Base-by-base conservation (phyloP, 768 basidiomycete genomes). In the Mrakia blollopis region DNA sequence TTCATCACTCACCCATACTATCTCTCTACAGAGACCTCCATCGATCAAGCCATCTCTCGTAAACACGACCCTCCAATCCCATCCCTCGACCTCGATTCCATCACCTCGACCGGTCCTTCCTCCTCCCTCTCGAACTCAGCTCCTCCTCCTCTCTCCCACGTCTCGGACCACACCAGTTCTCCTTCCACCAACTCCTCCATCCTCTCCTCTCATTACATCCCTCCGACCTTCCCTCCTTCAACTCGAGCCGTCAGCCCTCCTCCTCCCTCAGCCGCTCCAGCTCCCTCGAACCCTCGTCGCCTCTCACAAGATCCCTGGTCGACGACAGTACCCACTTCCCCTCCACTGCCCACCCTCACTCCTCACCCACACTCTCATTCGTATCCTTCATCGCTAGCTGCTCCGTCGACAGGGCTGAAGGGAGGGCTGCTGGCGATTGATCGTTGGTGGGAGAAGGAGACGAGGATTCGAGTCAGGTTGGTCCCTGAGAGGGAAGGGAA, bases 391-490 rank as follows among this genome's bases (percentile, higher is more conserved):
- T 91, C 83, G 88, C 93, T 63, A 91, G 90, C 86, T 87, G 93
- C 50, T 91, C 92, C 30, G 87, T 88, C 10, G 77, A 65, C 78
- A 78, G 30, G 80, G 80, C 37, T 70, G 67, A 60, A 61, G 61
- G n/a, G 72, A 68, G 41, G 77, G 65, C 28, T 69, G 73, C 16
- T 91, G 90, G 9, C 88, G 88, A 18, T 92, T 91, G 5, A 84
- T 93, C 32, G 91, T 60, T 98, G 94, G 91, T 96, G 93, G 93
- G 92, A 89, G 84, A 89, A 86, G 79, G 89, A 92, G 82, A 91
- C 93, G 83, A 87, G 82, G 3, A 89, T 92, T 28, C 85, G 87
- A 72, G 88, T 97, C 57, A 88, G 86, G 63, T 86, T 94, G 63
- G 79, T 84, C 68, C 85, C 92, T 62, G 94, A 94, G 41, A 93